Evolutionary conservation across 2,329 filamentous ascomycete species (phyloP).

Genomic region (Claviceps pazoutovae): DNA sequence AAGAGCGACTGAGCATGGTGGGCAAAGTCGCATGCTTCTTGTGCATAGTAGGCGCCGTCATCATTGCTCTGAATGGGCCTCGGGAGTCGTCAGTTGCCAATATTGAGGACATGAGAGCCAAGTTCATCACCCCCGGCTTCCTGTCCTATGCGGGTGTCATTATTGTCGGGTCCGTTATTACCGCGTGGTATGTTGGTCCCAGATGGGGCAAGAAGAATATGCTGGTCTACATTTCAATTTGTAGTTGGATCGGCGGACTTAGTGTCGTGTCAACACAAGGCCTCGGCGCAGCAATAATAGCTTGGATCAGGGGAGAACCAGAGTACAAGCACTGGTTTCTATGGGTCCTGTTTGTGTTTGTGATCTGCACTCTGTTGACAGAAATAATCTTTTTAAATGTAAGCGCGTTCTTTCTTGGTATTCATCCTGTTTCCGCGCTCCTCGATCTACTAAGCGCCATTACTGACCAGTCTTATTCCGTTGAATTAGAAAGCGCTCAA

Average conservation of each 20-base stretch:
- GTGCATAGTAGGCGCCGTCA: slow-evolving; percentile 82
- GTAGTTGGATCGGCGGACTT: slow-evolving; percentile 83
- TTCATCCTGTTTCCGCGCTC: not conserved
- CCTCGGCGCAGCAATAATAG: slow-evolving; percentile 77
- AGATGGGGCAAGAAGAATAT: slow-evolving; percentile 92
- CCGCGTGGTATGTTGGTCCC: slow-evolving; percentile 70
- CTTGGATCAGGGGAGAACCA: slow-evolving; percentile 63
- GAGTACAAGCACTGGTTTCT: slow-evolving; percentile 98
- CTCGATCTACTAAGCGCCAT: not conserved
- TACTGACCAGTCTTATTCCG: not conserved
- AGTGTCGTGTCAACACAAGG: slow-evolving; percentile 94
- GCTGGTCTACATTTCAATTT: slow-evolving; percentile 94
- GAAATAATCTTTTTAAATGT: slow-evolving; percentile 96
- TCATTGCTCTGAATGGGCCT: slow-evolving; percentile 91
- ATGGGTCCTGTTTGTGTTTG: slow-evolving; percentile 83
- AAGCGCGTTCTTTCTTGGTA: slow-evolving; percentile 23
- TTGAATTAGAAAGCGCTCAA: slow-evolving; percentile 88
- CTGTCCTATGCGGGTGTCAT: slow-evolving; percentile 73
- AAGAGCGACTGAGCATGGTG: slow-evolving; percentile 87
- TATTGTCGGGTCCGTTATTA: slow-evolving; percentile 55
- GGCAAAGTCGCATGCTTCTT: slow-evolving; percentile 93
- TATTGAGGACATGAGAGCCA: slow-evolving; percentile 86
- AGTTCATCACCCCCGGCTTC: slow-evolving; percentile 77
- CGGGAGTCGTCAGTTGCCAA: slow-evolving; percentile 68
- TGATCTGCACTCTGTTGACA: slow-evolving; percentile 73